Evolutionary conservation across 352 stramenopile species (phyloP).

Genomic region (Phytophthora pluvialis): DNA sequence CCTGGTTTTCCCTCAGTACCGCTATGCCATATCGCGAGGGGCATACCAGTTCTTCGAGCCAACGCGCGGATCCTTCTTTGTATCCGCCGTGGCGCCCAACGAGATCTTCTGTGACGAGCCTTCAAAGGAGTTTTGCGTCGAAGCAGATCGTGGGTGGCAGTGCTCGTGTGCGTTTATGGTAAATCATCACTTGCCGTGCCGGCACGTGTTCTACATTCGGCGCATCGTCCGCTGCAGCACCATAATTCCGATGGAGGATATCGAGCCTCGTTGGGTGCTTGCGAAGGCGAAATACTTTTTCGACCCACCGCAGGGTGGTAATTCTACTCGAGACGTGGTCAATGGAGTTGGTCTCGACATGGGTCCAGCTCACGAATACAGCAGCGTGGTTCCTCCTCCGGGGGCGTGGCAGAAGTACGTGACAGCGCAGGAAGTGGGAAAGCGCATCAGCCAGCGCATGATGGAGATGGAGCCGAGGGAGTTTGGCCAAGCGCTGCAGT

Average conservation of each 20-base stretch:
- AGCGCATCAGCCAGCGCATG: constrained; percentile 37
- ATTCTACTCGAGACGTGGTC: background rate
- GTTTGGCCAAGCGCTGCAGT: constrained; percentile 36
- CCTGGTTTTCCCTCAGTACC: constrained; percentile 41
- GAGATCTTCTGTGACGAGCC: constrained; percentile 43
- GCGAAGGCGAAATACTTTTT: constrained; percentile 32
- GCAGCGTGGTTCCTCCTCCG: constrained; percentile 20
- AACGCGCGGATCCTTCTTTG: constrained; percentile 36
- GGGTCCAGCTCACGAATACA: constrained; percentile 2
- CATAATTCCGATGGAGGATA: constrained; percentile 34
- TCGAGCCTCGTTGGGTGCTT: constrained; percentile 41
- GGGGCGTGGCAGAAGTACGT: constrained; percentile 44
- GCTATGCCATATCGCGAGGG: constrained; percentile 29
- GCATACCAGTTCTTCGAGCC: constrained; percentile 47
- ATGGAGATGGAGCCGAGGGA: constrained; percentile 40
- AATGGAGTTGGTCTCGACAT: constrained; percentile 1
- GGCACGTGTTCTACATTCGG: constrained; percentile 45
- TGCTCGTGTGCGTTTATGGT: constrained; percentile 49
- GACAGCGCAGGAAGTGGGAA: constrained; percentile 39
- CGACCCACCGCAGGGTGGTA: constrained; percentile 9
- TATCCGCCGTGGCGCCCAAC: constrained; percentile 36
- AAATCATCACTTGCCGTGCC: constrained; percentile 42
- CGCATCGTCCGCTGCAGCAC: constrained; percentile 41
- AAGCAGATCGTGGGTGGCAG: constrained; percentile 40
- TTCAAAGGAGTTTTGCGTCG: constrained; percentile 43